phyloP scores from a whole-genome alignment of 208 protist species.

The Cochliopodium minus region DNA sequence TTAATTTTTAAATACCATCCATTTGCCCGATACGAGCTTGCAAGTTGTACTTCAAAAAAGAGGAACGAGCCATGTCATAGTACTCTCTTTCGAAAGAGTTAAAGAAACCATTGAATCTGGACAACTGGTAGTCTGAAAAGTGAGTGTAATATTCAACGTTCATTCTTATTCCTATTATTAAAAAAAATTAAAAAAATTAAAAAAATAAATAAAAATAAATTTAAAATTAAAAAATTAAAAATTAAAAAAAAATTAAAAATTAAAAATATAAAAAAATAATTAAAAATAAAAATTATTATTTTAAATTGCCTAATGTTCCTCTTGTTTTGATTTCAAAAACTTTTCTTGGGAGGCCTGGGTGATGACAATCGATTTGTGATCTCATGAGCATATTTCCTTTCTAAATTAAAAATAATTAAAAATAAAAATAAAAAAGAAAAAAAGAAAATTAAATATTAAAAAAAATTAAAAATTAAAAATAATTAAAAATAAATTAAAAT shows the following conservation, averaged over 20 bases:
- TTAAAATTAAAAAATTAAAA: no score
- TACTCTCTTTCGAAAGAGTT: constrained; percentile 33
- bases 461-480: constrained; percentile 8
- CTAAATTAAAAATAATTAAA: not conserved
- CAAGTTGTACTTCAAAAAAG: constrained; percentile 28
- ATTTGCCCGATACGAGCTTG: constrained; percentile 33
- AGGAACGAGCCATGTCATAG: constrained; percentile 24
- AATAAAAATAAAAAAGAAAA: not conserved
- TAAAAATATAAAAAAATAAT: no score
- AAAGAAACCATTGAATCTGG: not conserved
- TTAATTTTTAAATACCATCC: no score
- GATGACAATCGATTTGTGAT: constrained; percentile 35
- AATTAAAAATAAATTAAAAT: not conserved
- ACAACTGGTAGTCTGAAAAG: not conserved
- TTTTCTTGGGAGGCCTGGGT: constrained; percentile 8
- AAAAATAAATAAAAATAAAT: no score
- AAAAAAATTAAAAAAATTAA: no score
- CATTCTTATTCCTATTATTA: not conserved
- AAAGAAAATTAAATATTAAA: not conserved
- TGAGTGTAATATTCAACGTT: not conserved
- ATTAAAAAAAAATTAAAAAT: no score
- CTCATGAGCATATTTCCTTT: constrained; percentile 22
- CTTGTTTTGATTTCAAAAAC: constrained; percentile 36
- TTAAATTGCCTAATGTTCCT: constrained; percentile 16
- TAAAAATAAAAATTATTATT: no score